Conservation (phyloP, 2,329 filamentous ascomycete genomes). For the Diplodia mutila region DNA sequence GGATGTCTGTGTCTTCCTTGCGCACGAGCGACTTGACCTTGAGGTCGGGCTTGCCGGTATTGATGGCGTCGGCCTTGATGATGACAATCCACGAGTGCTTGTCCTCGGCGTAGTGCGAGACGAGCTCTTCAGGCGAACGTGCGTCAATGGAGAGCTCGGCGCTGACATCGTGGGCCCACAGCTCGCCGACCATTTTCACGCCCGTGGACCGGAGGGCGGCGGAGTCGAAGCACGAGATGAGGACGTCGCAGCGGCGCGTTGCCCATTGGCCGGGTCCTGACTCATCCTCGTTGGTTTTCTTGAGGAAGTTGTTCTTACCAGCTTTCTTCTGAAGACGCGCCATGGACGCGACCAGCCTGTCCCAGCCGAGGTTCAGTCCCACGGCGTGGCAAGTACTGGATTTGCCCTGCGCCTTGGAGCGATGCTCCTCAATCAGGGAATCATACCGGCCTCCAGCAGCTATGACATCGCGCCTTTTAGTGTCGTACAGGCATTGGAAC, state of each 20-base stretch:
- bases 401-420: constrained; percentile 67
- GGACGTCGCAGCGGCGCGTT: constrained; percentile 73
- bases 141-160: constrained; percentile 85
- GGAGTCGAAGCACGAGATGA: constrained; percentile 85
- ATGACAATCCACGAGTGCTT: constrained; percentile 85
- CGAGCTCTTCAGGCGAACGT: constrained; percentile 76
- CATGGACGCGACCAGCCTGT: constrained; percentile 71
- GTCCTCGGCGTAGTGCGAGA: constrained; percentile 75
- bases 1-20: constrained; percentile 77
- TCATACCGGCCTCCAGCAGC: constrained; percentile 95
- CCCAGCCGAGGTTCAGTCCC: constrained; percentile 89
- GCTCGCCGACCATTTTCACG: constrained; percentile 72
- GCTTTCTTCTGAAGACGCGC: constrained; percentile 54
- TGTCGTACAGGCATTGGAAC: constrained; percentile 89
- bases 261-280: constrained; percentile 42
- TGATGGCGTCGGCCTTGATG: constrained; percentile 73
- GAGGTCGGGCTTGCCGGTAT: constrained; percentile 57
- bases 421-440: constrained; percentile 80
- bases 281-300: constrained; percentile 68
- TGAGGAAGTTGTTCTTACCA: constrained; percentile 60
- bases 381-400: constrained; percentile 69
- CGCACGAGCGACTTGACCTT: constrained; percentile 79
- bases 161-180: constrained; percentile 84
- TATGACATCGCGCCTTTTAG: constrained; percentile 79
- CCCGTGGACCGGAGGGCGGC: constrained; percentile 75